Base-by-base conservation (phyloP, 148 eudicot species). In the Camellia granthamiana region DNA sequence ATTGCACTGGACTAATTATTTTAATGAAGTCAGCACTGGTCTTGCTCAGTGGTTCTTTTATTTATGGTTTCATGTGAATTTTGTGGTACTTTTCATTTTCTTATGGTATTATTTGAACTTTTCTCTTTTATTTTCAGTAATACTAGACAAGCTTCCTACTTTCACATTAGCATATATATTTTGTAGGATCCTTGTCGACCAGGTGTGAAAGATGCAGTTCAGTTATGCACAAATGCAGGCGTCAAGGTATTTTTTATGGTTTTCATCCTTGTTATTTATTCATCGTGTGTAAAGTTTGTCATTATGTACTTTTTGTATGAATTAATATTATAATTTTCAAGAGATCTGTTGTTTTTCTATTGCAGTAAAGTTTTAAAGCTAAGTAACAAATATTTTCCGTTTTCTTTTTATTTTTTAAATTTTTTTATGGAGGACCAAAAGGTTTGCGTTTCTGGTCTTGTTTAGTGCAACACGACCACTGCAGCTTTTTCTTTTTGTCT, bases 101-200 rank as follows among this genome's bases (percentile, higher is more conserved):
- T 14, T 51, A 4, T 51, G 7, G 16, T 49, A 21, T 59, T 72
- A 10, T 51, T 42, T 72, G 16, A 11, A 23, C 13, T 9, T 11
- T 47, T 15, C 73, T 44, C 6, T 16, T 5, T 4, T 43, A 6
- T 16, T 44, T 5, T 43, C 49, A 43, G 19, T 43, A 43, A 15
- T 69, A 7, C 30, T 16, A 19, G 73, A 46, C 8, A 18, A 69
- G 12, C 49, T 69, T 69, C 14, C 73, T 8, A 41, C 14, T n/a
- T 38, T 49, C 42, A 52, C 10, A 3, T 55, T 1, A 11, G 7
- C 43, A 42, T 77, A 14, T 38, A 7, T 44, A 30, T 63, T 11
- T n/a, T 69, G 58, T 43, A 92, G 96, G 98, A 94, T 92, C 98
- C 98, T 78, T 94, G 98, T 79, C 91, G 98, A 19, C 89, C 91